These are phyloP conservation scores for Peterozyma toletana DNA, from an alignment of 805 yeast genomes.

Conservation along the genomic window DNA sequence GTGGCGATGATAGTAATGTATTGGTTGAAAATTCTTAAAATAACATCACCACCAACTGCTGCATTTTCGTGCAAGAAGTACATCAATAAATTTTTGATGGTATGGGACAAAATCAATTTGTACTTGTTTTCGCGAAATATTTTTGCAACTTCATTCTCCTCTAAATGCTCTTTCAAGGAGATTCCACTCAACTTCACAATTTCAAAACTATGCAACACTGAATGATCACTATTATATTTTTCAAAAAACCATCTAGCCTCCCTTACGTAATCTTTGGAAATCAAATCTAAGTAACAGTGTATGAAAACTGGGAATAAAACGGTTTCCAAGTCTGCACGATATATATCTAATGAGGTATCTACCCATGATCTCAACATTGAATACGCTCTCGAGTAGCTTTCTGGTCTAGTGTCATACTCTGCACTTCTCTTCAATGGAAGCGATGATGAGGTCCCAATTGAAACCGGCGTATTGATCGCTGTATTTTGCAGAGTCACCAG, in stretches of 20 bases:
- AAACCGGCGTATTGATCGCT: conserved; percentile 19
- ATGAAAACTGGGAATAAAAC: conserved; percentile 89
- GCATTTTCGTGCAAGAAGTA: conserved; percentile 90
- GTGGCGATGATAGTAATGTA: conserved; percentile 52
- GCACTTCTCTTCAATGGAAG: conserved; percentile 15
- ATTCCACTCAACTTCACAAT: conserved; percentile 66
- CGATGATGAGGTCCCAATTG: conserved; percentile 19
- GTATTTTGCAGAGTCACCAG: conserved; percentile 42
- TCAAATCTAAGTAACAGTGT: conserved; percentile 76
- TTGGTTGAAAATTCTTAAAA: conserved; percentile 82
- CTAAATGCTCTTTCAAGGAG: conserved; percentile 70
- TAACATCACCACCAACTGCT: conserved; percentile 81
- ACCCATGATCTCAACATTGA: conserved; percentile 80
- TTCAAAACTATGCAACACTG: conserved; percentile 71
- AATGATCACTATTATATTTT: conserved; percentile 66
- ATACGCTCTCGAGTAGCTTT: conserved; percentile 73
- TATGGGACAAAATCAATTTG: conserved; percentile 67
- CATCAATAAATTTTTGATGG: conserved; percentile 75
- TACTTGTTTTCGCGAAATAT: conserved; percentile 70
- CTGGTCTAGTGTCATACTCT: conserved; percentile 52
- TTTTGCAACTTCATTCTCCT: conserved; percentile 76
- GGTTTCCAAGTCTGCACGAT: conserved; percentile 79
- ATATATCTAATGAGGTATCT: conserved; percentile 83
- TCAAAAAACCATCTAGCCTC: conserved; percentile 74
- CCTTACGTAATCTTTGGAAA: conserved; percentile 50